Evolutionary conservation across 257 asterid genomes (phyloP), one percentile per base, ranked within the genome.

Genomic region (Petrea volubilis): DNA sequence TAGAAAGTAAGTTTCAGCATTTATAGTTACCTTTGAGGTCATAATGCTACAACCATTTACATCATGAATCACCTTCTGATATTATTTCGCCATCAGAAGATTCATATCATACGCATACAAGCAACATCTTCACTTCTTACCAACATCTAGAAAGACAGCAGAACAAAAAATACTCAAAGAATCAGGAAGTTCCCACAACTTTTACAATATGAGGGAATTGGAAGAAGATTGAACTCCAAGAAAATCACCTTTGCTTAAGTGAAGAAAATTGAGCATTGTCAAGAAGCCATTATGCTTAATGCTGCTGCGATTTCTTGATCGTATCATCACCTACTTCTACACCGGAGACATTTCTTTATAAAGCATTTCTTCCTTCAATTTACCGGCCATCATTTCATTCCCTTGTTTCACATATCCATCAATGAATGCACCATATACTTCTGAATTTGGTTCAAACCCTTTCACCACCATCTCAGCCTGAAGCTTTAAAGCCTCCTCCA

Each of bases 381-480:
- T 84, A 25, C 70, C 43, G 12, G 81, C 95, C 79, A 83, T 74
- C 67, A 66, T 67, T 18, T 77, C 81, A 64, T 86, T 78, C 67
- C 96, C 96, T 64, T 74, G 85, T 71, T 75, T 76, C 73, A 44
- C 69, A 73, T 80, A 83, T 36, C 93, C 97, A 67, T 81, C 78
- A 29, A 88, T 85, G 66, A 93, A 93, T 56, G 83, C 83, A 64
- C 69, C 70, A 61, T 87, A 93, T 31, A 86, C 83, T 58, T 73
- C 92, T 20, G 72, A 72, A 74, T 84, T 74, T 6, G 91, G 85
- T 70, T 84, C 85, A 71, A 80, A 83, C 50, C 98, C 96, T 62
- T 73, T 82, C 70, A 84, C 80, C n/a, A 79, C 87, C 98, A 93
- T 90, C 81, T 87, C 92, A 0, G 78, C 95, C 84, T 88, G 97